phyloP scores from a whole-genome alignment of 345 rosid species.

The Salix purpurea region DNA sequence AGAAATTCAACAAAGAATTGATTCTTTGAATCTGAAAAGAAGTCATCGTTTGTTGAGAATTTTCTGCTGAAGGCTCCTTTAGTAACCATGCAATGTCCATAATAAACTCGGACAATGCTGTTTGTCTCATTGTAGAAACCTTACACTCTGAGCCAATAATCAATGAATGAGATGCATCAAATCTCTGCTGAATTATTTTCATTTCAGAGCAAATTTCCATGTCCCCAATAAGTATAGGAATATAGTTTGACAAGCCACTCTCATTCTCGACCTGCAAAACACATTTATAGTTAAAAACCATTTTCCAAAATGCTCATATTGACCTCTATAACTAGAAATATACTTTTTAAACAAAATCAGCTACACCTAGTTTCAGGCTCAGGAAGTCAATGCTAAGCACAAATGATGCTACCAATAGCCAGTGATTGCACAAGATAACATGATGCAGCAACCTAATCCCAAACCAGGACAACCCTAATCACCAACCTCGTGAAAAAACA shows the following conservation, averaged over 20 bases:
- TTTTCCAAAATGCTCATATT: neutral
- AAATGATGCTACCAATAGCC: neutral
- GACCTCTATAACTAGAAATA: neutral
- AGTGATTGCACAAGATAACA: neutral
- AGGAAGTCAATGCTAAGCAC: neutral
- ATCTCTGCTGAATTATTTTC: slow-evolving; percentile 54
- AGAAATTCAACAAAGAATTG: slow-evolving; percentile 49
- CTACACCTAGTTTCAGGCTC: neutral
- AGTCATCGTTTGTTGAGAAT: slow-evolving; percentile 31
- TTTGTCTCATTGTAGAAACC: slow-evolving; percentile 41
- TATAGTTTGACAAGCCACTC: slow-evolving; percentile 83
- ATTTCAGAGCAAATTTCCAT: slow-evolving; percentile 72
- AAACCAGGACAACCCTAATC: neutral
- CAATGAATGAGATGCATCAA: slow-evolving; percentile 38
- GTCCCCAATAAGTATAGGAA: slow-evolving; percentile 75
- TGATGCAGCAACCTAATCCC: neutral
- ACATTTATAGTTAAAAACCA: neutral
- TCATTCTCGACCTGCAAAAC: slow-evolving; percentile 76
- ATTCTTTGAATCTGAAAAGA: slow-evolving; percentile 65
- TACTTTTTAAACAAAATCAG: neutral
- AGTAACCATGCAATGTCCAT: slow-evolving; percentile 87
- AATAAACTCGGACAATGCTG: slow-evolving; percentile 53
- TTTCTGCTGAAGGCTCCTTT: slow-evolving; percentile 56
- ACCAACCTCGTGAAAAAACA: neutral
- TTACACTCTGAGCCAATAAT: slow-evolving; percentile 38